Percentiles rank a stretch among this genome's conserved stretches.
phyloP scores from a whole-genome alignment of 495 filamentous ascomycete species.

The Aspergillus cavernicola region DNA sequence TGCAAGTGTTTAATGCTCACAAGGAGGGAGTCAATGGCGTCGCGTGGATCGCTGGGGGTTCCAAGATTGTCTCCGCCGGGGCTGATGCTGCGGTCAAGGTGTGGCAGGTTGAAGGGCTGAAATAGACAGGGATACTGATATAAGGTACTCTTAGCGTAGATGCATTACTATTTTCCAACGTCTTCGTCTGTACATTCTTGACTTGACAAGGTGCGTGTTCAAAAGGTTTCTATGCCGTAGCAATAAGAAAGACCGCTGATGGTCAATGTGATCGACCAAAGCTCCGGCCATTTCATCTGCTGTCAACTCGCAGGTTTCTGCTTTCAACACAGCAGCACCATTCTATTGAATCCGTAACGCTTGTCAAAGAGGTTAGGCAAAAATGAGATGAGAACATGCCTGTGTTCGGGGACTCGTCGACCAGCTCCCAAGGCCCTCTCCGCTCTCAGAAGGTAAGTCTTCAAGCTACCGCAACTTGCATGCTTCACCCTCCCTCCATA shows the following conservation, averaged over 20 bases:
- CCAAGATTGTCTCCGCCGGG: conserved; percentile 73
- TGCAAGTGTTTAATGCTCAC: conserved; percentile 79
- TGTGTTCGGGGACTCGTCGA: conserved; percentile 30
- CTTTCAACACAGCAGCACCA: neutral
- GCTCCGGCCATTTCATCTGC: conserved; percentile 6
- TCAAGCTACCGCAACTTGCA: neutral
- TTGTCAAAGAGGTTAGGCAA: neutral
- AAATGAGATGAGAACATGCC: conserved; percentile 27
- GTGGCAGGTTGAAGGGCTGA: conserved; percentile 70
- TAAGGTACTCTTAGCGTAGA: neutral
- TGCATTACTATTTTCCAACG: neutral
- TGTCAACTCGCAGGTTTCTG: neutral
- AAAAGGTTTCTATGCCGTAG: neutral
- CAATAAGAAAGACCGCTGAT: conserved; percentile 1
- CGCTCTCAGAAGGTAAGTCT: conserved; percentile 33
- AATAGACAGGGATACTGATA: conserved; percentile 28
- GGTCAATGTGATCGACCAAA: neutral
- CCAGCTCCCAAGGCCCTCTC: conserved; percentile 36
- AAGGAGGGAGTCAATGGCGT: conserved; percentile 94
- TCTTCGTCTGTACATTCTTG: neutral
- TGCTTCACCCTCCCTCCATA: conserved; percentile 5
- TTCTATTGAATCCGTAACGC: neutral
- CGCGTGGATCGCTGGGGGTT: conserved; percentile 66
- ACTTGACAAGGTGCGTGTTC: neutral
- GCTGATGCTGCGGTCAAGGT: conserved; percentile 88